Base-by-base conservation (phyloP, 2,329 filamentous ascomycete genomes). In the Chaetomium sp. region DNA sequence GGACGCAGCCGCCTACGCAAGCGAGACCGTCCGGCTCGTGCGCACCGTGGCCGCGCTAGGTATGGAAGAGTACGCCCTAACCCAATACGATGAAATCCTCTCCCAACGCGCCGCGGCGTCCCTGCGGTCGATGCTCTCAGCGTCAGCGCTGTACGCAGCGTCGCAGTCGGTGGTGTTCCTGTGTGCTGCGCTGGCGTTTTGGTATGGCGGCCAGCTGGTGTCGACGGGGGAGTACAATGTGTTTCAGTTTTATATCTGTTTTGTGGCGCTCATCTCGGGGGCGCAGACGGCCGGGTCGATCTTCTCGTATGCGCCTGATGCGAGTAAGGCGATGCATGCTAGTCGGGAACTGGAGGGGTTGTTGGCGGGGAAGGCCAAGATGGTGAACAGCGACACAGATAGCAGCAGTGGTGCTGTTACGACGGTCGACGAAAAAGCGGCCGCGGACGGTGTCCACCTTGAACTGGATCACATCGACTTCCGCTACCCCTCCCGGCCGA, bases 391-490 rank as follows among this genome's bases (percentile, higher is more conserved):
- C 89, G 88, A 86, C 0, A 63, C 78, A 0, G 82, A 86, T 27
- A 27, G 19, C 19, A 27, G 19, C 19, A 27, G 19, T 27, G 19
- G 19, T 27, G 19, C 19, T 27, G 19, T 27, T 27, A 27, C 19
- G 19, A 27, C 19, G 19, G 19, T 27, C 0, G 91, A 91, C 12
- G 79, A 82, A 14, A 73, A 72, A 1, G 63, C 95, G 5, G 72
- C 81, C 1, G 66, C 76, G 2, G 79, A 92, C 32, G 82, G 94
- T 19, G 92, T 91, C 33, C 80, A 79, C 10, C 82, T 99, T 60
- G 91, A 97, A 69, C 95, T 99, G 75, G 84, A 88, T 14, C 85
- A 95, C 62, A 90, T 97, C 1, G 90, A 96, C 69, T 97, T 96
- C 79, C 83, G 90, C 43, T 99, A 97, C 67, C 91, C 92, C 0